Evolutionary conservation across 2,329 filamentous ascomycete species (phyloP).

Genomic region (Annulohypoxylon truncatum): DNA sequence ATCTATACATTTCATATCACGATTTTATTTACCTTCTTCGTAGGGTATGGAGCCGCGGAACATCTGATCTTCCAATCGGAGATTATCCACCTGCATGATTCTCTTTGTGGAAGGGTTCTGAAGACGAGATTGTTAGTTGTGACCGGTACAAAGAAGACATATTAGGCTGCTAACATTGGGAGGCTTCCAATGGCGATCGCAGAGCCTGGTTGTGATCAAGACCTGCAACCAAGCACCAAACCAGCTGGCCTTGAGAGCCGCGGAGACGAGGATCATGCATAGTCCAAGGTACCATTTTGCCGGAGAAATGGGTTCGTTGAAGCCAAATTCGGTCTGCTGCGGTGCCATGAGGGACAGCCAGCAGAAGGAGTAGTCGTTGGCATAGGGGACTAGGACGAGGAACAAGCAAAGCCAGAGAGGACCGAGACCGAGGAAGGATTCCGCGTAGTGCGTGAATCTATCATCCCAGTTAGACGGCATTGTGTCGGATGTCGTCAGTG

Average conservation of each 20-base stretch:
- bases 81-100: conserved; percentile 30
- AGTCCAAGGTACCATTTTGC: conserved; percentile 17
- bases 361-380: conserved; percentile 17
- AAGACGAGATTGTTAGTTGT: background rate
- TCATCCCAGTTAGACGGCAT: too few species aligned
- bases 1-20: background rate
- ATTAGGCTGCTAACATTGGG: conserved; percentile 4
- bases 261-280: conserved; percentile 25
- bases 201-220: conserved; percentile 28
- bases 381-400: background rate
- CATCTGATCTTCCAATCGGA: background rate
- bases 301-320: background rate
- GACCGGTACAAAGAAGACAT: background rate
- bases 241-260: conserved; percentile 33
- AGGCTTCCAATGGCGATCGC: conserved; percentile 28
- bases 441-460: too few species aligned
- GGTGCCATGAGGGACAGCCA: conserved; percentile 11
- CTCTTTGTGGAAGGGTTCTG: conserved; percentile 22
- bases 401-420: conserved; percentile 18
- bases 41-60: conserved; percentile 10
- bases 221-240: conserved; percentile 26
- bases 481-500: too few species aligned
- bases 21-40: background rate
- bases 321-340: background rate
- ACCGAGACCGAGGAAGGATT: conserved; percentile 4